phyloP scores from a whole-genome alignment of 768 basidiomycete species.

The Collybia sordida region DNA sequence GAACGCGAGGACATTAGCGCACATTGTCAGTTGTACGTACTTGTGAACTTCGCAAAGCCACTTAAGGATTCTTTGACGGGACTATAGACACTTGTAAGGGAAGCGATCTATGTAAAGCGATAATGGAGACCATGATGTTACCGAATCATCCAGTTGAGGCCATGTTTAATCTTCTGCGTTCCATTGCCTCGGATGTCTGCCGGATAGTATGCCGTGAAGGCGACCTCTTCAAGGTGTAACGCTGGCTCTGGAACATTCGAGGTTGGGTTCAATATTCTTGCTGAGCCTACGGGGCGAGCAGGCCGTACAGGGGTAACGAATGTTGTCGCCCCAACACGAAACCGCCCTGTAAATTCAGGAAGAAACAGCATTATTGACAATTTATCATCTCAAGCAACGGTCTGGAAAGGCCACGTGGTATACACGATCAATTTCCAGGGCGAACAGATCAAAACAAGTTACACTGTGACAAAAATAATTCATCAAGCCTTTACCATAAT shows the following conservation, averaged over 20 bases:
- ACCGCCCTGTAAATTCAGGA: conserved; percentile 41
- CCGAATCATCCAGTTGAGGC: conserved; percentile 60
- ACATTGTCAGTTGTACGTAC: conserved; percentile 23
- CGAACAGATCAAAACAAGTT: neutral
- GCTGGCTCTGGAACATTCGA: conserved; percentile 35
- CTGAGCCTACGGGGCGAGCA: conserved; percentile 36
- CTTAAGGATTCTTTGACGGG: conserved; percentile 44
- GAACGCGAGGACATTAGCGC: neutral
- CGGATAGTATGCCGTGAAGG: conserved; percentile 68
- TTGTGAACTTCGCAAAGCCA: conserved; percentile 51
- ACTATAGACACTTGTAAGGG: conserved; percentile 20
- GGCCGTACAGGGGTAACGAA: conserved; percentile 47
- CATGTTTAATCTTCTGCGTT: conserved; percentile 25
- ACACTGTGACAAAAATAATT: no score
- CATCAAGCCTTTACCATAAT: no score
- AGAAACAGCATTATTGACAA: conserved; percentile 40
- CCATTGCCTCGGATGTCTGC: conserved; percentile 33
- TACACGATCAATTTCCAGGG: neutral
- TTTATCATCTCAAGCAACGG: no score
- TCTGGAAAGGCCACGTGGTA: neutral
- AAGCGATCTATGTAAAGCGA: neutral
- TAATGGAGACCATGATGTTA: conserved; percentile 23
- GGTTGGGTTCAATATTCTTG: conserved; percentile 31
- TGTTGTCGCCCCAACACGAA: conserved; percentile 59
- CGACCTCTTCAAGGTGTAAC: conserved; percentile 57